A percentile compares a stretch with the other conserved stretches of the same genome.
Evolutionary conservation across 1,284 basidiomycete genomes (phyloP).

Genomic region (Apiotrichum veenhuisii): DNA sequence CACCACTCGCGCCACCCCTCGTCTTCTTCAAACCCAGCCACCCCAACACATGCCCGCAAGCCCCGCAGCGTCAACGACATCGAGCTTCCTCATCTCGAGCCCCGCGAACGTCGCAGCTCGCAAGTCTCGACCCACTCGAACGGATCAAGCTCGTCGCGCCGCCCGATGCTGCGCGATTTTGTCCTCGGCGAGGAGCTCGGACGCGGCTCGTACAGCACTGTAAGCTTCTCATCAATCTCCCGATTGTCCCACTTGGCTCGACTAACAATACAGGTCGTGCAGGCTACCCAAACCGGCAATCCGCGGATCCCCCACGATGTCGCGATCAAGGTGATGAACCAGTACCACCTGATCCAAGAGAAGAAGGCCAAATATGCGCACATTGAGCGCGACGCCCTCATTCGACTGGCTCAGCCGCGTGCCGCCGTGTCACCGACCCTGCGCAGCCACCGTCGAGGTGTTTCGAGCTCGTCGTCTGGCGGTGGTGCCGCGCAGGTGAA

Average conservation of each 20-base stretch:
- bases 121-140: slow-evolving; percentile 28
- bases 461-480: slow-evolving; percentile 33
- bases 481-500: slow-evolving; percentile 7
- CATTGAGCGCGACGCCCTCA: slow-evolving; percentile 54
- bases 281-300: not conserved
- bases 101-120: slow-evolving; percentile 39
- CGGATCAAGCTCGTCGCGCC: slow-evolving; percentile 15
- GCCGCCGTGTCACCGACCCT: slow-evolving; percentile 33
- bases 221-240: slow-evolving; percentile 25
- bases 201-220: slow-evolving; percentile 49
- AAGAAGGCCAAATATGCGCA: slow-evolving; percentile 56
- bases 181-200: slow-evolving; percentile 49
- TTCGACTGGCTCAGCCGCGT: slow-evolving; percentile 49
- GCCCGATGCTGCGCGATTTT: slow-evolving; percentile 40
- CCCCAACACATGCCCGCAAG: not conserved
- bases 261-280: not conserved
- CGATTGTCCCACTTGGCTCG: not conserved
- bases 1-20: not conserved
- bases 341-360: slow-evolving; percentile 52
- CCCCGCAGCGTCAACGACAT: slow-evolving; percentile 10
- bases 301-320: slow-evolving; percentile 14
- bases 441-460: slow-evolving; percentile 31
- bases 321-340: slow-evolving; percentile 56
- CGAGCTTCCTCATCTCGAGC: not conserved
- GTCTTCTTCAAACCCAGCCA: not conserved